These are phyloP conservation scores for Globisporangium spinosum DNA, from an alignment of 352 stramenopile genomes.

Conservation along the genomic window DNA sequence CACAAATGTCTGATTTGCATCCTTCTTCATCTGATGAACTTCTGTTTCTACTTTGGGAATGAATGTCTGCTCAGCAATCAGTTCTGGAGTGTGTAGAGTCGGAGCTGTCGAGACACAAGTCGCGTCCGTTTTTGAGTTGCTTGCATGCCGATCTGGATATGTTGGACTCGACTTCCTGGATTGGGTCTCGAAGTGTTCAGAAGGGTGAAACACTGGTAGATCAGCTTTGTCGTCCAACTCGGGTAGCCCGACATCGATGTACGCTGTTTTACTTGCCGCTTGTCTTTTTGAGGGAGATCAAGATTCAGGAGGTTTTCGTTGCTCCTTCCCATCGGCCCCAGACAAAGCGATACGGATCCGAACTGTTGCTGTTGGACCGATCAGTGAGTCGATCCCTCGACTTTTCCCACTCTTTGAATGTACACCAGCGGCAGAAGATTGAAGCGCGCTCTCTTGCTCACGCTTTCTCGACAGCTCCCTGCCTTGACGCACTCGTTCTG, in stretches of 20 bases:
- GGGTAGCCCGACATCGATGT: background rate
- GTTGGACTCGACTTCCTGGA: background rate
- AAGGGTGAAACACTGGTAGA: background rate
- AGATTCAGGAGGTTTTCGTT: background rate
- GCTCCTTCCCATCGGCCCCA: slow-evolving; percentile 20
- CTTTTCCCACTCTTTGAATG: background rate
- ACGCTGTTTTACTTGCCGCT: background rate
- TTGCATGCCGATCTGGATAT: background rate
- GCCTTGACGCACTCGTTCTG: slow-evolving; percentile 24
- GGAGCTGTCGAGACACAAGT: background rate
- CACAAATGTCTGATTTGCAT: slow-evolving; percentile 17
- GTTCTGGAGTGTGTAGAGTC: slow-evolving; percentile 8
- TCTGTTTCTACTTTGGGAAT: slow-evolving; percentile 4
- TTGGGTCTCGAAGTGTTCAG: background rate
- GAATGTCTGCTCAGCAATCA: slow-evolving; percentile 10
- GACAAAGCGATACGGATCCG: slow-evolving; percentile 39
- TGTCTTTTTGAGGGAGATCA: slow-evolving; percentile 6
- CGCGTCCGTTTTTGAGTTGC: background rate
- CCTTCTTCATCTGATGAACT: background rate
- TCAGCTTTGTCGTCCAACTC: background rate
- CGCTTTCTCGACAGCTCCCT: slow-evolving; percentile 24
- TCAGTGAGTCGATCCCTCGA: background rate
- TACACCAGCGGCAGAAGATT: background rate
- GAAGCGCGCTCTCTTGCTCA: slow-evolving; percentile 8
- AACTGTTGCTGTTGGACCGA: slow-evolving; percentile 20